Evolutionary conservation across 2,329 filamentous ascomycete species (phyloP), one percentile per base, ranked within the genome.

Genomic region (Fusarium redolens): DNA sequence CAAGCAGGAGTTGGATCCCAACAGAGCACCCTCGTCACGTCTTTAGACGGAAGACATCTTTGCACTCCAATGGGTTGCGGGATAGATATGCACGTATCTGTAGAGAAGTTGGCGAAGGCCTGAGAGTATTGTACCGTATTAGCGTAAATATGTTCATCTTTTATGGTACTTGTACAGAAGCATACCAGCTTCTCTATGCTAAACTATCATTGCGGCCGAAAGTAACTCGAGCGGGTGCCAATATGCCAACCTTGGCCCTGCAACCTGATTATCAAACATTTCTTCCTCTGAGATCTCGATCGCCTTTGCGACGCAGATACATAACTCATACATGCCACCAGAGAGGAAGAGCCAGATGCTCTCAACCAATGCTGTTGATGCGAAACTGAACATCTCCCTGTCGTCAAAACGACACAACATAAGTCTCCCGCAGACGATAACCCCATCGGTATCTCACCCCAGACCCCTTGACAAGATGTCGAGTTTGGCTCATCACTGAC

Each of bases 1-100:
- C 18, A 72, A 72, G 57, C 31, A 35, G 18, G 69, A 72, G 2
- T 18, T 72, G 22, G 37, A 61, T 7, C 44, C 58, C 18, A 56
- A 52, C 13, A 38, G 45, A 13, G 17, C 44, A 14, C 66, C 50
- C 8, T 3, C 50, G 7, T 38, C 66, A 15, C 58, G 65, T 1
- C 66, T 69, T 6, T 69, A 52, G 5, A 15, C 2, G 4, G 8
- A 35, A 35, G 18, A 7, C 20, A 28, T 15, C 1, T 6, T 0
- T 8, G 37, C 5, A 12, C 6, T 20, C 3, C 3, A 25, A 2
- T n/a, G 4, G 22, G 17, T 25, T 25, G 12, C 13, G 7, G 20
- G 12, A 44, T 33, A 56, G 15, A 56, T 1, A 25, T 4, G 20
- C 6, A 35, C 7, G 17, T 13, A 47, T n/a, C 22, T 13, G 17